Percentiles rank a stretch among this genome's conserved stretches.
Evolutionary conservation across 2,329 filamentous ascomycete species (phyloP).

Genomic region (Fusarium sp.): DNA sequence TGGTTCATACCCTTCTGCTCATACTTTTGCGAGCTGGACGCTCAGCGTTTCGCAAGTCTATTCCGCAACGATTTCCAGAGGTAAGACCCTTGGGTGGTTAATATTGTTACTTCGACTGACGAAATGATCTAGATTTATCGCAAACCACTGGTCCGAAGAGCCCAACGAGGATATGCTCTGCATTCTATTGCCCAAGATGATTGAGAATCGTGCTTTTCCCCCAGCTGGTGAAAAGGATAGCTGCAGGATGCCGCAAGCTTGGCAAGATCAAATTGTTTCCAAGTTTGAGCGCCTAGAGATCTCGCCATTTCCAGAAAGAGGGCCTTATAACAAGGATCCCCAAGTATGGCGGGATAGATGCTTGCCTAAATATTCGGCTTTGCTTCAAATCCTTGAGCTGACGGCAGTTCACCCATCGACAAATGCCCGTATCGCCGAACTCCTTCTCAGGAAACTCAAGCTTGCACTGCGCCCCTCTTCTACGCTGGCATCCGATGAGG

Average conservation of each 20-base stretch:
- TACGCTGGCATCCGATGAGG: constrained; percentile 70
- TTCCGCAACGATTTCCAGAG: constrained; percentile 85
- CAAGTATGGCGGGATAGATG: constrained; percentile 73
- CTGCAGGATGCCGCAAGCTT: constrained; percentile 72
- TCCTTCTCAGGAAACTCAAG: constrained; percentile 75
- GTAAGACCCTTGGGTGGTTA: constrained; percentile 58
- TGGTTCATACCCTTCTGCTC: constrained; percentile 90
- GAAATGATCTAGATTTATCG: constrained; percentile 73
- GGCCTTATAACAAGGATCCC: constrained; percentile 72
- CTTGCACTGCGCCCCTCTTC: constrained; percentile 73
- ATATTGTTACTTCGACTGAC: background rate
- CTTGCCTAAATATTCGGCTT: constrained; percentile 75
- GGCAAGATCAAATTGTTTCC: constrained; percentile 79
- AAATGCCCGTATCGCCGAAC: constrained; percentile 73
- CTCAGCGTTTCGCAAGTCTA: constrained; percentile 81
- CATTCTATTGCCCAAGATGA: constrained; percentile 75
- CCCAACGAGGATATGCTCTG: constrained; percentile 77
- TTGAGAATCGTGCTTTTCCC: constrained; percentile 67
- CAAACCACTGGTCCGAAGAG: constrained; percentile 77
- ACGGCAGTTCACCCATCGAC: constrained; percentile 75
- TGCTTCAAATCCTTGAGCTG: constrained; percentile 73
- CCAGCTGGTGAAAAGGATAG: constrained; percentile 65
- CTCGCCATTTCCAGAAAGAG: constrained; percentile 74
- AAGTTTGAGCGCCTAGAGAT: constrained; percentile 76
- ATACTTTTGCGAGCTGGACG: constrained; percentile 80